These are phyloP conservation scores for Talaromyces sp. DNA, from an alignment of 2,329 filamentous ascomycete genomes.

Conservation along the genomic window DNA sequence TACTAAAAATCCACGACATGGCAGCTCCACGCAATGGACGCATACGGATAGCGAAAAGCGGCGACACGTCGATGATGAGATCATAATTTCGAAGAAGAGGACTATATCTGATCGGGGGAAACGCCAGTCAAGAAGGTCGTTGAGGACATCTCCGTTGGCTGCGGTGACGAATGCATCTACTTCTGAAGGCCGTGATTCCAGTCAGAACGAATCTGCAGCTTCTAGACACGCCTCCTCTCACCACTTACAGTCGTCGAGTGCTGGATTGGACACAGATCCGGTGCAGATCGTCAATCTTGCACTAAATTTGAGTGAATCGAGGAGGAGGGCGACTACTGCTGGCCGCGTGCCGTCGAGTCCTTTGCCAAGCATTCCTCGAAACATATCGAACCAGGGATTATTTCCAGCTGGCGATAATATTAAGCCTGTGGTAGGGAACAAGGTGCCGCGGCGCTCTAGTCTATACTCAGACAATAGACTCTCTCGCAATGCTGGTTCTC, in stretches of 20 bases:
- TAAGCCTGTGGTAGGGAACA: background rate
- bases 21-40: constrained; percentile 26
- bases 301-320: constrained; percentile 75
- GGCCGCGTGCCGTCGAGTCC: constrained; percentile 51
- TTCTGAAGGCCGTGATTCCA: constrained; percentile 19
- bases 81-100: constrained; percentile 35
- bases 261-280: constrained; percentile 66
- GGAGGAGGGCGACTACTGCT: constrained; percentile 57
- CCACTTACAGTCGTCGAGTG: constrained; percentile 20
- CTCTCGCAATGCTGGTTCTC: background rate
- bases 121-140: constrained; percentile 29
- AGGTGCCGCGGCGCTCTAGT: constrained; percentile 20
- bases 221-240: constrained; percentile 14
- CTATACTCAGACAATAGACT: constrained; percentile 26
- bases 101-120: constrained; percentile 30
- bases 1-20: constrained; percentile 28
- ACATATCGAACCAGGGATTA: constrained; percentile 26
- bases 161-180: constrained; percentile 25
- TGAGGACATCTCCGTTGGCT: constrained; percentile 31
- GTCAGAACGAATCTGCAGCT: constrained; percentile 8
- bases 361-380: constrained; percentile 43
- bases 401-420: constrained; percentile 23
- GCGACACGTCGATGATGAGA: constrained; percentile 35
- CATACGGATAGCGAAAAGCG: constrained; percentile 40
- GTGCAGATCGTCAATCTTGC: constrained; percentile 92